Percentiles rank a stretch among this genome's conserved stretches.
Evolutionary conservation across 148 eudicot genomes (phyloP).

Genomic region (Suaeda aralocaspica): DNA sequence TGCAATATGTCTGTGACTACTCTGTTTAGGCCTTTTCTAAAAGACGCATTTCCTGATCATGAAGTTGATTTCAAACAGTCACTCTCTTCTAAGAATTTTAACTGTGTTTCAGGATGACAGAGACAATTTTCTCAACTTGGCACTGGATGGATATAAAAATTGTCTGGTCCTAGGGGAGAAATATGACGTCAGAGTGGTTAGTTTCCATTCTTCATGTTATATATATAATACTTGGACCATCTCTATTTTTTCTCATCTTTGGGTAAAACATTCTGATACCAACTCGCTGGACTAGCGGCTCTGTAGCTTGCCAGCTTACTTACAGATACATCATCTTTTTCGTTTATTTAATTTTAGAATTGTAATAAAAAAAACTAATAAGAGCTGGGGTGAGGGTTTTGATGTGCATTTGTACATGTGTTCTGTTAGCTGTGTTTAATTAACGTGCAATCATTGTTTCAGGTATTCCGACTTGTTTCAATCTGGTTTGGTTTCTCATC

Average conservation of each 20-base stretch:
- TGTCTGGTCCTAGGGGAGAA: conserved; percentile 90
- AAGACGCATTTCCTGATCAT: neutral
- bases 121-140: conserved; percentile 74
- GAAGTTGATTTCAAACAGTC: neutral
- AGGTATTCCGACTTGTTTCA: conserved; percentile 98
- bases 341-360: too few species aligned
- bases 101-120: conserved; percentile 67
- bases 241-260: neutral
- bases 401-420: neutral
- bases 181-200: conserved; percentile 95
- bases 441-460: conserved; percentile 21
- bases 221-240: conserved; percentile 11
- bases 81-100: neutral
- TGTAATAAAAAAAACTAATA: neutral
- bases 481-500: conserved; percentile 88
- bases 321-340: neutral
- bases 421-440: neutral
- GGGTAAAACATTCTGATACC: neutral
- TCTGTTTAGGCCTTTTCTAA: neutral
- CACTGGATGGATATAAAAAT: conserved; percentile 77
- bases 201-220: conserved; percentile 14
- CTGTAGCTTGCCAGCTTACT: neutral
- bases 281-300: neutral
- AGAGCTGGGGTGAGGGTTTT: neutral
- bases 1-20: too few species aligned